A percentile compares a stretch with the other conserved stretches of the same genome.
phyloP scores from a whole-genome alignment of 768 basidiomycete genomes.

The Termitomyces sp. region DNA sequence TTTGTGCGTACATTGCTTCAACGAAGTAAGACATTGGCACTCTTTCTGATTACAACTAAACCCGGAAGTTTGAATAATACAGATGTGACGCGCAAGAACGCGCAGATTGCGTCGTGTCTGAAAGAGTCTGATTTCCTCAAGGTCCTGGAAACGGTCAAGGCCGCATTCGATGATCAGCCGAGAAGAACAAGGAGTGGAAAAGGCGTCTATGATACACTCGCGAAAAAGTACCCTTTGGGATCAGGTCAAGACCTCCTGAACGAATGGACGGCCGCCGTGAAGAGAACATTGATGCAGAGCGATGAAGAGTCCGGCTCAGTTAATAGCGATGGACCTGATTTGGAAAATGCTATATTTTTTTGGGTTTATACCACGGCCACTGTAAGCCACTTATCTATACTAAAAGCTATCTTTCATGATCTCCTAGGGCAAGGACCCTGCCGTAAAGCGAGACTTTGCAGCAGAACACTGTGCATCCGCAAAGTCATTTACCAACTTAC shows the following conservation, averaged over 20 bases:
- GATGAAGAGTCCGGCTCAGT: conserved; percentile 15
- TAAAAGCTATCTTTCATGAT: neutral
- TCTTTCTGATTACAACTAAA: neutral
- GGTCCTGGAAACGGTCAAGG: neutral
- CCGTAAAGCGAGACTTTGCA: conserved; percentile 17
- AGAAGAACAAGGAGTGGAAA: conserved; percentile 9
- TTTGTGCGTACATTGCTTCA: conserved; percentile 48
- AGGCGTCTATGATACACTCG: conserved; percentile 9
- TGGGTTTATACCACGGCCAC: conserved; percentile 39
- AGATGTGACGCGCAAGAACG: conserved; percentile 24
- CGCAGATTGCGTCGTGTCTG: conserved; percentile 27
- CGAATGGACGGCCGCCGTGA: conserved; percentile 29
- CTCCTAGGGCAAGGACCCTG: conserved; percentile 8
- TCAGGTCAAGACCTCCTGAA: conserved; percentile 13
- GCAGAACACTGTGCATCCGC: conserved; percentile 17
- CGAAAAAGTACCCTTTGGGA: conserved; percentile 4
- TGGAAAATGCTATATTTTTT: conserved; percentile 37
- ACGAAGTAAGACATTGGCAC: conserved; percentile 27
- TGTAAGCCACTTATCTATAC: conserved; percentile 19
- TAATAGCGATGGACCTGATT: conserved; percentile 14
- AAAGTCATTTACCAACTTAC: conserved; percentile 17
- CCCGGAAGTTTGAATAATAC: conserved; percentile 25
- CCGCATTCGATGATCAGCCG: neutral
- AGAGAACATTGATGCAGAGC: conserved; percentile 24
- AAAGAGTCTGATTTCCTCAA: conserved; percentile 2